Conservation (phyloP, 495 filamentous ascomycete genomes). For the Oidiodendron maius region DNA sequence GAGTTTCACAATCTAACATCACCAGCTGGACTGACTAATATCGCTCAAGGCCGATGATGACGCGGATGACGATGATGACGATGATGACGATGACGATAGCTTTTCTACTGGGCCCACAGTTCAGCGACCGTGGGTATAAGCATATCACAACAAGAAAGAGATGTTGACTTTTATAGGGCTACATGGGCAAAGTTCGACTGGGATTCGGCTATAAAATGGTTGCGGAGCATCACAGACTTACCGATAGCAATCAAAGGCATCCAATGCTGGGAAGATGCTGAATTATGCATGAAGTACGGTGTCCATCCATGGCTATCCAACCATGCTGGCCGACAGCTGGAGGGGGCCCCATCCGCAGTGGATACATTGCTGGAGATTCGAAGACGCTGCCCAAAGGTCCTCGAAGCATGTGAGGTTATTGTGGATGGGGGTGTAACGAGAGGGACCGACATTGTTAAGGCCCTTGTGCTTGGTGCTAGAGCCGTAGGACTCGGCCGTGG, state of each 20-base stretch:
- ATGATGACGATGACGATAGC: background rate
- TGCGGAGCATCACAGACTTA: conserved; percentile 22
- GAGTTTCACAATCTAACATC: background rate
- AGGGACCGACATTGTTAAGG: conserved; percentile 37
- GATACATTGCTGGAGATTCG: conserved; percentile 34
- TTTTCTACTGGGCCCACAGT: background rate
- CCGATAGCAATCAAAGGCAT: conserved; percentile 27
- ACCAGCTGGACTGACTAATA: no score
- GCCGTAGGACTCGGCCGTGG: conserved; percentile 38
- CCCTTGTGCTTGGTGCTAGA: conserved; percentile 37
- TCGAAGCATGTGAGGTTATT: conserved; percentile 33
- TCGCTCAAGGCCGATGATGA: background rate
- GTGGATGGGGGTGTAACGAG: conserved; percentile 40
- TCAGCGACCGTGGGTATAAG: background rate
- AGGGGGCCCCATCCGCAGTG: conserved; percentile 28
- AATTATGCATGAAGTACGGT: conserved; percentile 21
- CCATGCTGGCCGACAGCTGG: conserved; percentile 37
- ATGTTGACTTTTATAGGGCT: background rate
- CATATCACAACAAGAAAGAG: background rate
- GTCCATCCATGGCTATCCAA: conserved; percentile 26
- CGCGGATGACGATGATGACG: background rate
- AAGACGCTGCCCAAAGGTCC: conserved; percentile 29
- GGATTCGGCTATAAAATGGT: background rate
- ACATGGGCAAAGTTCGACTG: background rate
- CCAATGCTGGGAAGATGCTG: conserved; percentile 26